Base-by-base conservation (phyloP, 2,329 filamentous ascomycete genomes). In the Paraconiothyrium sp. region DNA sequence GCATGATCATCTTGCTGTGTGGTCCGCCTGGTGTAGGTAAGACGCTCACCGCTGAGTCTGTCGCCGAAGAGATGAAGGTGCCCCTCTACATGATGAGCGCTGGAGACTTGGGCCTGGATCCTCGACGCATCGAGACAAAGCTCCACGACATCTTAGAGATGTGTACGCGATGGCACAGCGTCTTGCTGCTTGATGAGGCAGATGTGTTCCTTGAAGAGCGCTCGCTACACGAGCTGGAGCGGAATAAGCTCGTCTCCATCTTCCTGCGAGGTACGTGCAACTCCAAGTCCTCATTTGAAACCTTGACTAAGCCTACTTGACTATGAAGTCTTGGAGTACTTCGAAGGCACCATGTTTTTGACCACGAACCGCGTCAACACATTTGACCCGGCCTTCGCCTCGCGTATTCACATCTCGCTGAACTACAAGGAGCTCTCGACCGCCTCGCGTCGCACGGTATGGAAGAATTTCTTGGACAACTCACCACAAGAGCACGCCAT, bases 21-120 rank as follows among this genome's bases (percentile, higher is more conserved):
- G 84, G 84, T 1, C 82, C 82, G 0, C 84, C 84, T 0, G 85
- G 85, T 3, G 83, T 85, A 1, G 85, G 84, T 14, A 87, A 87
- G 73, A 87, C 85, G 0, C 59, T 73, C 22, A 74, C 70, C 10
- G 70, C 72, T 3, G 72, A 73, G 78, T 84, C 24, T 39, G 71
- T 76, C 8, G 84, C 84, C 1, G 84, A 86, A 60, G 74, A 81
- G 54, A 83, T 85, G 79, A 75, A 79, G 35, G 81, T 82, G 1
- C 84, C 84, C 1, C 74, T 87, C 0, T 85, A 83, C 67, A 76
- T 79, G 55, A 81, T 86, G 76, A 81, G 78, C 32, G 79, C 81
- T 2, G 84, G 83, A 10, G 84, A 86, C 58, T 76, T 86, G 0
- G 84, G 84, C 8, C 73, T 80, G 11, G 75, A 80, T 49, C 78